These are phyloP conservation scores for Fallopia convolvulus DNA, from an alignment of 148 eudicot species.

Conservation along the genomic window DNA sequence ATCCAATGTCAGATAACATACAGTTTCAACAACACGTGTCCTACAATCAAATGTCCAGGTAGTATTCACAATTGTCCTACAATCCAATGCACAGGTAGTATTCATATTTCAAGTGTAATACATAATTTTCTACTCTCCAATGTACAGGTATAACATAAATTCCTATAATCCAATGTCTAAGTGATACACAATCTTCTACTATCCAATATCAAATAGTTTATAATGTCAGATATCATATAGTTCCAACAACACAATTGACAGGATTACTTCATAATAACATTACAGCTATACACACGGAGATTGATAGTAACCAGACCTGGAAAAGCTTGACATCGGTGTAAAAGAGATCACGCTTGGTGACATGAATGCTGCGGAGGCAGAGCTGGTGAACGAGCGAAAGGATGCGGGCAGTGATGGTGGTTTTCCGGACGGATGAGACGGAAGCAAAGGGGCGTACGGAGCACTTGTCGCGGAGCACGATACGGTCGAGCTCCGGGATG, in stretches of 20 bases:
- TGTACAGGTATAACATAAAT: background rate
- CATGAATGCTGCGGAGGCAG: slow-evolving; percentile 59
- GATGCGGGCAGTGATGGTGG: slow-evolving; percentile 76
- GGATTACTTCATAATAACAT: background rate
- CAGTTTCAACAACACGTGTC: background rate
- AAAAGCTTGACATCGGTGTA: slow-evolving; percentile 95
- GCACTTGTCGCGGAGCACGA: slow-evolving; percentile 69
- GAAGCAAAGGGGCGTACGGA: slow-evolving; percentile 59
- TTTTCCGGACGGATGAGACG: slow-evolving; percentile 65
- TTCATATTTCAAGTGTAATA: background rate
- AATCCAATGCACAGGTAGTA: background rate
- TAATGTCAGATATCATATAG: background rate
- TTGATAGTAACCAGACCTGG: slow-evolving; percentile 8
- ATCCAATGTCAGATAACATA: background rate
- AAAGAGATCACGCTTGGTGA: slow-evolving; percentile 88
- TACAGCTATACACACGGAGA: background rate
- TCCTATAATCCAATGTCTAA: too few species aligned
- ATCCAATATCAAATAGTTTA: background rate
- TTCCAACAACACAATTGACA: background rate
- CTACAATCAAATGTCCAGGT: too few species aligned
- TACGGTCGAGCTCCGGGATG: slow-evolving; percentile 87
- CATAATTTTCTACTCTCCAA: background rate
- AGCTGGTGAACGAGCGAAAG: slow-evolving; percentile 75
- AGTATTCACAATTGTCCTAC: too few species aligned
- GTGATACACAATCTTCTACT: background rate